Base-by-base conservation (phyloP, 2,329 filamentous ascomycete species). In the Raffaelea ambrosiae region DNA sequence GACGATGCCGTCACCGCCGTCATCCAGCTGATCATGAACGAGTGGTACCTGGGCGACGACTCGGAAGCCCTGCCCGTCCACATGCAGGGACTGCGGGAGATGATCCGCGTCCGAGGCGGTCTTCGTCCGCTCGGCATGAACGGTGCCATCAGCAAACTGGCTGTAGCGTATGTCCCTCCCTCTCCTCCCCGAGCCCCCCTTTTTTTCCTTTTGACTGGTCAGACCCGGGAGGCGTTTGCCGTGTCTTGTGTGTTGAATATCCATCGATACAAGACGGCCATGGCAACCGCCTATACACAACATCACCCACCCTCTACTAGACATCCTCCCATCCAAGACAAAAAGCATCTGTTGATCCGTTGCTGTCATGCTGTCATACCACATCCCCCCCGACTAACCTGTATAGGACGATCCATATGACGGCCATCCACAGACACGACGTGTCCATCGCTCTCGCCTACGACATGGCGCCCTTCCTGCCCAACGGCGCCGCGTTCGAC, bases 11-110 rank as follows among this genome's bases (percentile, higher is more conserved):
- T 77, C 36, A 65, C 72, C 5, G 71, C 65, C 3, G 70, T 75
- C 5, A 59, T 70, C 1, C 73, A 76, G 55, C 64, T 76, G 51
- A 65, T 73, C 20, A 58, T 73, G 21, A 67, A 73, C 41, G 74
- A 75, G 49, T 78, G 74, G 74, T 76, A 74, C 54, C 76, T 72
- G 72, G 72, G 72, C 5, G 67, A 66, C 7, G 67, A 66, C 22
- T 66, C 64, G 0, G 57, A 63, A 35, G 68, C 71, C 50, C 60
- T 76, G 11, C 62, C 65, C 21, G 65, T 66, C 1, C 74, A 77
- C 46, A 64, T 76, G 50, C 58, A 56, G 7, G 72, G 73, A 0
- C 61, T 78, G 16, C 63, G 65, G 51, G 66, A 68, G 43, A 74
- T 77, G 70, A 66, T 77, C 10, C 58, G 57, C 20, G 54, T 71